phyloP scores from a whole-genome alignment of 2,329 filamentous ascomycete species.

The Ramularia endophylla region DNA sequence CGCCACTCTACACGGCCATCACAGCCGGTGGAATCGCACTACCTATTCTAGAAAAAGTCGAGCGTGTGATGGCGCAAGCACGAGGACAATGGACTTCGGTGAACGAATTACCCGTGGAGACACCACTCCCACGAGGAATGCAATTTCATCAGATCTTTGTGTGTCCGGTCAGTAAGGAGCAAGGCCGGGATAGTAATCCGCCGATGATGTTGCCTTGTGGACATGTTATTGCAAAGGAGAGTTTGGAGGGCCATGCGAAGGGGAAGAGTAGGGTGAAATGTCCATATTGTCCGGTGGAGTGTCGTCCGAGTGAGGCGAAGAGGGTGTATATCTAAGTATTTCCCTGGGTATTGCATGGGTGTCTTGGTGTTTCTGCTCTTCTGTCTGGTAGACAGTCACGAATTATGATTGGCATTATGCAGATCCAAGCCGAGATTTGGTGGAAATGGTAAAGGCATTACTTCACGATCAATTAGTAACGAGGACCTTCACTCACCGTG shows the following conservation, averaged over 20 bases:
- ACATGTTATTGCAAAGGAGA: conserved; percentile 85
- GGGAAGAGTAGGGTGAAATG: conserved; percentile 75
- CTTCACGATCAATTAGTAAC: no score
- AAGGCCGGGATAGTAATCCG: conserved; percentile 86
- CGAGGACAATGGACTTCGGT: conserved; percentile 92
- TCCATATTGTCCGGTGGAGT: conserved; percentile 88
- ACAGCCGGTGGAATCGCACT: conserved; percentile 91
- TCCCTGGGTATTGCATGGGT: no score
- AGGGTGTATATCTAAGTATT: conserved; percentile 48
- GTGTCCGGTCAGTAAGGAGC: conserved; percentile 93
- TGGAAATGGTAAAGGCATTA: no score
- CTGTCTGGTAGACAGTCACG: no score
- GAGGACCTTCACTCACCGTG: no score
- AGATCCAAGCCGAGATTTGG: no score
- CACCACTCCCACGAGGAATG: conserved; percentile 58
- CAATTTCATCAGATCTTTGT: conserved; percentile 95
- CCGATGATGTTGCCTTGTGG: conserved; percentile 97
- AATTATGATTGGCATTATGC: no score
- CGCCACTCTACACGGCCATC: conserved; percentile 84
- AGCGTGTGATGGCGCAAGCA: conserved; percentile 79
- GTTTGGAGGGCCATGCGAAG: conserved; percentile 72
- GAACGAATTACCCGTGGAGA: conserved; percentile 75
- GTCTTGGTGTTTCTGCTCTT: no score
- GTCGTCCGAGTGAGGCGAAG: conserved; percentile 66
- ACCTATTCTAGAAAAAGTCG: conserved; percentile 81